Conservation (phyloP, 495 filamentous ascomycete genomes). For the Xylaria scruposa region DNA sequence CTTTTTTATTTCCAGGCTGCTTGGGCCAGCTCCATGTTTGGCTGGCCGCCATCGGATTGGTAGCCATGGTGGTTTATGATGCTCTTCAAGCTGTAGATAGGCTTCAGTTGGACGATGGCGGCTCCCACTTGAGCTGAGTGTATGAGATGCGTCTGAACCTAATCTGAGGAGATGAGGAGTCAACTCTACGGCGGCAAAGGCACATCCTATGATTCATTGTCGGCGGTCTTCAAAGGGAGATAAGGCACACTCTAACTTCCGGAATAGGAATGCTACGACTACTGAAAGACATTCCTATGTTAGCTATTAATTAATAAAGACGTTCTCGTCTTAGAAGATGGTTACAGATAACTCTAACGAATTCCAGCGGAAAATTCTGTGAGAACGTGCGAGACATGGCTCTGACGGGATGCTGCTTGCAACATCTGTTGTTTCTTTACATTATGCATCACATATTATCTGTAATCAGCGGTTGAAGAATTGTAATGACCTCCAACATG, state of each 20-base stretch:
- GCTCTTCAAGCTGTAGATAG: neutral
- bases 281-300: conserved; percentile 34
- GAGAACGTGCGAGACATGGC: conserved; percentile 16
- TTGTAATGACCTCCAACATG: neutral
- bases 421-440: neutral
- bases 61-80: conserved; percentile 5
- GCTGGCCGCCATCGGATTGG: neutral
- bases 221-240: conserved; percentile 33
- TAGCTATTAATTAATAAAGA: conserved; percentile 18
- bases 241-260: conserved; percentile 22
- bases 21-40: neutral
- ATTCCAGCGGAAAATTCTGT: conserved; percentile 17
- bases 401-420: conserved; percentile 4
- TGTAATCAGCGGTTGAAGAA: neutral
- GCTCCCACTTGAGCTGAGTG: neutral
- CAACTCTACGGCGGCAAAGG: conserved; percentile 7
- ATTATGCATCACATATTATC: neutral
- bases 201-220: conserved; percentile 31
- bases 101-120: neutral
- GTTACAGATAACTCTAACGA: neutral
- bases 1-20: neutral
- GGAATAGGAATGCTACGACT: conserved; percentile 32
- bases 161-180: conserved; percentile 5
- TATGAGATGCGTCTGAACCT: neutral
- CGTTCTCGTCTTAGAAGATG: conserved; percentile 10